Evolutionary conservation across 208 protist species (phyloP).

Genomic region (Acanthamoeba castellanii): DNA sequence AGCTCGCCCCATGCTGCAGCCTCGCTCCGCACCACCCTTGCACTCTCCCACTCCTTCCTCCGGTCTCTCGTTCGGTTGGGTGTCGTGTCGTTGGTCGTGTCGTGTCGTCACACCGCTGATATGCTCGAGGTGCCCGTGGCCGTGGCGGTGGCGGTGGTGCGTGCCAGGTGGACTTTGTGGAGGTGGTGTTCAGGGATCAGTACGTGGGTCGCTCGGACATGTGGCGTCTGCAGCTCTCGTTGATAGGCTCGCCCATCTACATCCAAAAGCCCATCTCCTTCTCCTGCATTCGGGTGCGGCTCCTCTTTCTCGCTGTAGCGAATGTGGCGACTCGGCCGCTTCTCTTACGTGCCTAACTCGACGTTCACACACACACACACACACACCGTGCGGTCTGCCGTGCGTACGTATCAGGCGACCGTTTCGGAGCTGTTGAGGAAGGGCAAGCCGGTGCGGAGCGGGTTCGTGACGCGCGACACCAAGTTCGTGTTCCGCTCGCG

Average conservation of each 20-base stretch:
- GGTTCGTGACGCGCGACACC: slow-evolving; percentile 85
- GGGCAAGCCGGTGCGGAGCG: slow-evolving; percentile 79
- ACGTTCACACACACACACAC: no score
- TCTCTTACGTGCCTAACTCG: no score
- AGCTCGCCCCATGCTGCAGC: no score
- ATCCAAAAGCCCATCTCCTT: slow-evolving; percentile 77
- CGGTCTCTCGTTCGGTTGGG: neutral
- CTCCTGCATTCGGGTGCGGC: slow-evolving; percentile 79
- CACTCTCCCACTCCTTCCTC: neutral
- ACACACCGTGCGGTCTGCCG: neutral
- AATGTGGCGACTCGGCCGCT: no score
- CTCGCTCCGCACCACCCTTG: no score
- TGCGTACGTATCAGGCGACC: neutral
- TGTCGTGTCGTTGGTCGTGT: neutral
- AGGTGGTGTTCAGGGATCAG: slow-evolving; percentile 87
- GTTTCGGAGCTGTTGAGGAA: slow-evolving; percentile 78
- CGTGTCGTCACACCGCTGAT: neutral
- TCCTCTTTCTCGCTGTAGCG: no score
- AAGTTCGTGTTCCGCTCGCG: slow-evolving; percentile 89
- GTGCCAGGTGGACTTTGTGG: slow-evolving; percentile 81
- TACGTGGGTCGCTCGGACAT: slow-evolving; percentile 89
- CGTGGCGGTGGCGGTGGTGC: neutral
- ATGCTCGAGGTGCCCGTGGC: no score
- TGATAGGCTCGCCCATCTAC: slow-evolving; percentile 85
- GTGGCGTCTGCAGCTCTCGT: slow-evolving; percentile 86